Conservation (phyloP, 2,329 filamentous ascomycete genomes). For the Clonostachys byssicola region DNA sequence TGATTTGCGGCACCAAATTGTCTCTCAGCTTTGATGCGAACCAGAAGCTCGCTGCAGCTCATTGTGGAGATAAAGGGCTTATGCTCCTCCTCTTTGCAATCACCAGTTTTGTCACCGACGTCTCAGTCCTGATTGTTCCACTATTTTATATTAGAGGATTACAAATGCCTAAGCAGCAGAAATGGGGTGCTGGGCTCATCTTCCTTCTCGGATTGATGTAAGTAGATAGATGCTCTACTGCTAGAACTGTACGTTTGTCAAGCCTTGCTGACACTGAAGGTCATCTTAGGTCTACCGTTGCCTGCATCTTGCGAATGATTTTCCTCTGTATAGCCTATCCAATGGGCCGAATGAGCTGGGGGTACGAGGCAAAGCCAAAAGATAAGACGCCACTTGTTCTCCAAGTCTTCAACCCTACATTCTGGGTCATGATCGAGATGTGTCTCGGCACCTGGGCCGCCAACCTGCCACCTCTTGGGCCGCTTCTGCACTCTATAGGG, state of each 20-base stretch:
- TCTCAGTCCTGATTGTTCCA: conserved; percentile 2
- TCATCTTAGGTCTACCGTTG: conserved; percentile 1
- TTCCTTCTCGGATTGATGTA: conserved; percentile 4
- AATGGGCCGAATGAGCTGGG: conserved; percentile 5
- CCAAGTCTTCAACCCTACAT: conserved; percentile 4
- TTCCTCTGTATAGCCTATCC: conserved; percentile 4
- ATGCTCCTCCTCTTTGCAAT: conserved; percentile 6
- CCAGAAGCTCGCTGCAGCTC: neutral
- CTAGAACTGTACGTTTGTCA: neutral
- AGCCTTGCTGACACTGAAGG: neutral
- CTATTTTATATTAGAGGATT: conserved; percentile 2
- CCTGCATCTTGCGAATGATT: conserved; percentile 4
- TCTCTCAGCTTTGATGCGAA: neutral
- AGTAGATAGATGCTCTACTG: neutral
- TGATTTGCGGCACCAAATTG: conserved; percentile 4
- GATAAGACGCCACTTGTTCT: conserved; percentile 4
- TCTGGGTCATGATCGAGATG: conserved; percentile 7
- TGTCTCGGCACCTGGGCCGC: conserved; percentile 4
- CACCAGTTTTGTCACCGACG: conserved; percentile 5
- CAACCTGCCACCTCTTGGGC: conserved; percentile 4
- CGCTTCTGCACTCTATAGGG: conserved; percentile 1
- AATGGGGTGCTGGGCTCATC: conserved; percentile 2
- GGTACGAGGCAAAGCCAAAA: conserved; percentile 1
- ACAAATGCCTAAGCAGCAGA: conserved; percentile 6
- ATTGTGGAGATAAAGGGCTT: conserved; percentile 5